Evolutionary conservation across 2,329 filamentous ascomycete genomes (phyloP).

Genomic region (Alternaria infectoria): DNA sequence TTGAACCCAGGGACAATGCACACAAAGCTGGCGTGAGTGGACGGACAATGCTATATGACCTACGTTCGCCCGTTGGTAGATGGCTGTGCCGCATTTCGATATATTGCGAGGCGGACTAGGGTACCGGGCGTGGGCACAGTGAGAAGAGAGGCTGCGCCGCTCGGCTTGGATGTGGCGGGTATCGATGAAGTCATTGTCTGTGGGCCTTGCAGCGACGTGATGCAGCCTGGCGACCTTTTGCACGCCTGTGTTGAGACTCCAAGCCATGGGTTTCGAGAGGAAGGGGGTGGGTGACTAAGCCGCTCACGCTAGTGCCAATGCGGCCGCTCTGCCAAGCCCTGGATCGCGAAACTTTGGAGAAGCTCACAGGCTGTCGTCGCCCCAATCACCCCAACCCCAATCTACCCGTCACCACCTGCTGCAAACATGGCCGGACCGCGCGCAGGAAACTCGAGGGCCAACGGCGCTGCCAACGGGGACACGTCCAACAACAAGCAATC

Average conservation of each 20-base stretch:
- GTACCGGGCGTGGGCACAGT: not conserved
- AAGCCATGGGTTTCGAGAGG: slow-evolving; percentile 1
- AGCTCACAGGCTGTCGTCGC: slow-evolving; percentile 15
- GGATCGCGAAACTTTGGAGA: slow-evolving; percentile 19
- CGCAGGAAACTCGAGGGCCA: slow-evolving; percentile 72
- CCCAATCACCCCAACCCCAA: slow-evolving; percentile 16
- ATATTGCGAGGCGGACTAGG: slow-evolving; percentile 7
- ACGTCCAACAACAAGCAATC: slow-evolving; percentile 87
- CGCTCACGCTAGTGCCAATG: slow-evolving; percentile 10
- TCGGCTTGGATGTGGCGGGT: not conserved
- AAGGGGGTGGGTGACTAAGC: slow-evolving; percentile 3
- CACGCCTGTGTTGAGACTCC: not conserved
- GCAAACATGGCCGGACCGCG: slow-evolving; percentile 44
- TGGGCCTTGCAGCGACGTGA: not conserved
- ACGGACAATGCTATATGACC: not conserved
- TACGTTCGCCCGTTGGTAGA: slow-evolving; percentile 4
- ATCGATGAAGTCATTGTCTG: not conserved
- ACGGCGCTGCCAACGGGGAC: slow-evolving; percentile 80
- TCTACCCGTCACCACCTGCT: slow-evolving; percentile 29
- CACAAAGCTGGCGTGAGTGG: not conserved
- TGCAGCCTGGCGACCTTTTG: not conserved
- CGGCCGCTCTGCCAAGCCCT: slow-evolving; percentile 13
- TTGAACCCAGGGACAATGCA: not conserved
- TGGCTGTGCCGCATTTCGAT: slow-evolving; percentile 7
- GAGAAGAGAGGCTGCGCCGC: not conserved